Evolutionary conservation across 768 basidiomycete species (phyloP).

Genomic region (Amanita pallidorosea): DNA sequence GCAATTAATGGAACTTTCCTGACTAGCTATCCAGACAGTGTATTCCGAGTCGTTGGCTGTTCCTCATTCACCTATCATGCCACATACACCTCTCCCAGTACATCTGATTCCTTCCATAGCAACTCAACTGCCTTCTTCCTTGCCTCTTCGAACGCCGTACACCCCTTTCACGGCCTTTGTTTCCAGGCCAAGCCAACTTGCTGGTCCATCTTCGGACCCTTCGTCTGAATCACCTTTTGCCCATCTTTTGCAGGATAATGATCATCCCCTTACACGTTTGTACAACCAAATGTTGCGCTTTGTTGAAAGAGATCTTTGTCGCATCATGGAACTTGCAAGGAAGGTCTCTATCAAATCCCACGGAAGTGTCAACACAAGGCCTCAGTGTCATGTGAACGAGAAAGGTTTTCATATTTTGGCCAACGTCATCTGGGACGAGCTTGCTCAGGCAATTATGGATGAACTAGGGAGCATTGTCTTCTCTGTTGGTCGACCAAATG

Average conservation of each 20-base stretch:
- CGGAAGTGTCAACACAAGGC: slow-evolving; percentile 9
- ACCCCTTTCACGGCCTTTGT: slow-evolving; percentile 43
- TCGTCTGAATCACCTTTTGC: slow-evolving; percentile 24
- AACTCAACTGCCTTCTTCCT: slow-evolving; percentile 15
- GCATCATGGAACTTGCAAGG: slow-evolving; percentile 72
- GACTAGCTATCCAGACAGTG: slow-evolving; percentile 45
- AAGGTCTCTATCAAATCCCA: slow-evolving; percentile 42
- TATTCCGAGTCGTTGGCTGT: slow-evolving; percentile 55
- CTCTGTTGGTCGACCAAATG: slow-evolving; percentile 83
- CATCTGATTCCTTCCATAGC: slow-evolving; percentile 19
- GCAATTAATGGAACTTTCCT: background rate
- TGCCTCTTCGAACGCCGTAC: slow-evolving; percentile 35
- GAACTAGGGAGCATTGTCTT: slow-evolving; percentile 80
- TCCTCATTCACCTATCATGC: slow-evolving; percentile 66
- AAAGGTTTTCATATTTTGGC: slow-evolving; percentile 75
- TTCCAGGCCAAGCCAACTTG: slow-evolving; percentile 40
- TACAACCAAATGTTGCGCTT: slow-evolving; percentile 80
- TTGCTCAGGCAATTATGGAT: slow-evolving; percentile 70
- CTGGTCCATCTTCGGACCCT: slow-evolving; percentile 15
- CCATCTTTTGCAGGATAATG: slow-evolving; percentile 52
- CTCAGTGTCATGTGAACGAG: slow-evolving; percentile 9
- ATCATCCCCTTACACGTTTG: slow-evolving; percentile 61
- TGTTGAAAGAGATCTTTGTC: slow-evolving; percentile 61
- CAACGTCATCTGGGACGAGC: slow-evolving; percentile 83
- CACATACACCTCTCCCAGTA: slow-evolving; percentile 59